Conservation (phyloP, 805 yeast genomes). For the Teunomyces tritomae region DNA sequence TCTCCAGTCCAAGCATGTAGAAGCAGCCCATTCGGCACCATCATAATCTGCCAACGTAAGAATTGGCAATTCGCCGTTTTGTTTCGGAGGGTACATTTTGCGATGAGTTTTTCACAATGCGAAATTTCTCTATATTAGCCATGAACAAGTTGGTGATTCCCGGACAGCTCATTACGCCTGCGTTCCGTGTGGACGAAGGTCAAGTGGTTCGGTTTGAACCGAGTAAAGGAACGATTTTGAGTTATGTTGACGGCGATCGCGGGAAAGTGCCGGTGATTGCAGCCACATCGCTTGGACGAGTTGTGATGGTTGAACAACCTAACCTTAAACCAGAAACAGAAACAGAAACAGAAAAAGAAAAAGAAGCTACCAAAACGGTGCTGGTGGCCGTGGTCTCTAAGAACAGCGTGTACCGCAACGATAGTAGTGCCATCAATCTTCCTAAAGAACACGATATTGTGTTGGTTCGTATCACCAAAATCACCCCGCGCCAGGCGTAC, state of each 20-base stretch:
- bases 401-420: slow-evolving; percentile 22
- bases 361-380: slow-evolving; percentile 14
- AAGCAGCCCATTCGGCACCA: slow-evolving; percentile 49
- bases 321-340: neutral
- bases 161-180: slow-evolving; percentile 75
- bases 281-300: slow-evolving; percentile 64
- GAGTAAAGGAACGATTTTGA: slow-evolving; percentile 63
- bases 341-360: no score
- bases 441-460: slow-evolving; percentile 88
- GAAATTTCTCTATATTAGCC: neutral
- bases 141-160: slow-evolving; percentile 40
- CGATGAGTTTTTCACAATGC: slow-evolving; percentile 4
- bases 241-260: slow-evolving; percentile 40
- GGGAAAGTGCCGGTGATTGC: slow-evolving; percentile 43
- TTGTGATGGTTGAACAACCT: slow-evolving; percentile 29
- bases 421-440: slow-evolving; percentile 44
- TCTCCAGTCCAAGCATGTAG: slow-evolving; percentile 47
- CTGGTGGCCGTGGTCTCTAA: slow-evolving; percentile 32
- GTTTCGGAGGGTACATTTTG: slow-evolving; percentile 37
- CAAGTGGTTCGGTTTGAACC: slow-evolving; percentile 47
- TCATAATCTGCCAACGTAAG: slow-evolving; percentile 48
- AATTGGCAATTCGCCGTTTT: slow-evolving; percentile 47
- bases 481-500: slow-evolving; percentile 66
- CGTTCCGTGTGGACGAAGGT: slow-evolving; percentile 34
- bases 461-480: slow-evolving; percentile 66